Base-by-base conservation (phyloP, 2,329 filamentous ascomycete genomes). In the Chalaropsis ovoidea region DNA sequence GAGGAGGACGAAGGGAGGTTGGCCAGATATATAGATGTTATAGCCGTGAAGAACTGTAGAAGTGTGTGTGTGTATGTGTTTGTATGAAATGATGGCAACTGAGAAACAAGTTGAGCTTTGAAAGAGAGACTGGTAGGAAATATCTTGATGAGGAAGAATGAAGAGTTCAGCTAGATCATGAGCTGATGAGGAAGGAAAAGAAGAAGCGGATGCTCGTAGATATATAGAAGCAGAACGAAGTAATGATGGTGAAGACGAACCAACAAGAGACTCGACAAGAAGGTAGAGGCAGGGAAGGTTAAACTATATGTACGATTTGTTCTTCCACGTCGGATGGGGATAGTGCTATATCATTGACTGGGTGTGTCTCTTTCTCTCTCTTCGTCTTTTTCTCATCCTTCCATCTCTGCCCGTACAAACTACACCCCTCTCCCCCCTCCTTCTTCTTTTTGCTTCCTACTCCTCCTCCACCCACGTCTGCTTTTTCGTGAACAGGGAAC, bases 151-250 rank as follows among this genome's bases (percentile, higher is more conserved):
- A 58, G n/a, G 27, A 35, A 35, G 41, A 45, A 4, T 62, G 31
- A n/a, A 35, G 35, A 62, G 64, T 45, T 62, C 19, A 45, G 52
- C 24, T 64, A 56, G 61, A 47, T 47, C 10, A 60, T 65, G 19
- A 39, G 24, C 54, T n/a, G 42, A 65, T 5, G 19, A 65, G 39
- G 42, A 49, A 41, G 15, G 19, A 27, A 61, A 42, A 42, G 41
- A 61, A 39, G 35, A 60, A 65, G 41, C 17, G 61, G 31, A 19
- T 58, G 56, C 39, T 62, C 39, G 22, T 62, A 62, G 47, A 62
- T 61, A 62, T 62, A 54, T 54, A 61, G 31, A 63, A 63, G 56
- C 27, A 63, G 35, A 42, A 54, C 43, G 19, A 52, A 41, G 35
- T 39, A 27, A 27, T 63, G 43, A 42, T 52, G 47, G 47, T 52